These are phyloP conservation scores for Didymella exigua DNA, from an alignment of 2,329 filamentous ascomycete species.

Conservation along the genomic window DNA sequence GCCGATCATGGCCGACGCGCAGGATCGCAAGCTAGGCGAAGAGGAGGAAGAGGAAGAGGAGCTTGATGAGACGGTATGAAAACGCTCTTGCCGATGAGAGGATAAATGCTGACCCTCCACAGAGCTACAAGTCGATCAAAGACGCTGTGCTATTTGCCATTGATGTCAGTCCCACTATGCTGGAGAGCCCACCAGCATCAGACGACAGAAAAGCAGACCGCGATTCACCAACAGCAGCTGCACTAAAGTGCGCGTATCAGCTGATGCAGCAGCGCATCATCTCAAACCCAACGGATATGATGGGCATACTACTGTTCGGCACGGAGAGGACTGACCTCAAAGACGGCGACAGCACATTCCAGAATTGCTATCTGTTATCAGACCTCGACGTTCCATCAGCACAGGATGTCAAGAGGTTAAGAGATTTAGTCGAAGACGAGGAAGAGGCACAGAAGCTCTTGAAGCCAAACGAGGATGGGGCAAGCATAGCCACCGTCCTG, in stretches of 20 bases:
- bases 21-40: constrained; percentile 44
- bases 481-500: constrained; percentile 85
- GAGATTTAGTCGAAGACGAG: constrained; percentile 76
- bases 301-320: constrained; percentile 90
- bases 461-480: constrained; percentile 69
- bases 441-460: constrained; percentile 73
- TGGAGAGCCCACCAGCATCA: constrained; percentile 67
- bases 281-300: constrained; percentile 94
- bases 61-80: constrained; percentile 66
- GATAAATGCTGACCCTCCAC: constrained; percentile 19
- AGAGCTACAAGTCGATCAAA: constrained; percentile 87
- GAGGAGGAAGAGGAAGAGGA: constrained; percentile 74
- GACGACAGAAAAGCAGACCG: constrained; percentile 72
- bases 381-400: constrained; percentile 89
- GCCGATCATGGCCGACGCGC: constrained; percentile 38
- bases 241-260: constrained; percentile 90
- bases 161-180: constrained; percentile 86
- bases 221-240: constrained; percentile 79
- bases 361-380: constrained; percentile 88
- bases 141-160: constrained; percentile 99
- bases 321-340: constrained; percentile 71
- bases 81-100: neutral
- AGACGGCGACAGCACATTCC: constrained; percentile 67
- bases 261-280: constrained; percentile 99
- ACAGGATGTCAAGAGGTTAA: constrained; percentile 80